Evolutionary conservation across 2,329 filamentous ascomycete genomes (phyloP).

Genomic region (Neodidymelliopsis sp.): DNA sequence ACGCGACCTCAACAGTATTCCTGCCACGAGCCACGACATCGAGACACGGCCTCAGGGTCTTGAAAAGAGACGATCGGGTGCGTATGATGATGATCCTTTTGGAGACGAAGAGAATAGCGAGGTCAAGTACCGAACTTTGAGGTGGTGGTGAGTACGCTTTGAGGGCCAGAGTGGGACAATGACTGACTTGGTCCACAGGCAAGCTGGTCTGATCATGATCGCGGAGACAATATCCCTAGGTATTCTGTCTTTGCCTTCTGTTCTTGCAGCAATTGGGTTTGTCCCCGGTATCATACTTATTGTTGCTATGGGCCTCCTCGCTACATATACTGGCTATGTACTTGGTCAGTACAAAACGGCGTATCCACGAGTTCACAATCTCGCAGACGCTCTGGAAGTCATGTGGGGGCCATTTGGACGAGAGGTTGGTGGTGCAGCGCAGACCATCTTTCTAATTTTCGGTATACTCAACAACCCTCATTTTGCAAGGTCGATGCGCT

Average conservation of each 20-base stretch:
- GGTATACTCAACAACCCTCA: slow-evolving; percentile 54
- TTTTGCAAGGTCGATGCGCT: background rate
- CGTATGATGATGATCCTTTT: slow-evolving; percentile 27
- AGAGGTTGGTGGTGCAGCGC: slow-evolving; percentile 68
- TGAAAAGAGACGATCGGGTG: background rate
- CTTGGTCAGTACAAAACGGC: slow-evolving; percentile 64
- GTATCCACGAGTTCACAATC: slow-evolving; percentile 57
- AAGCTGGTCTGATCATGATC: slow-evolving; percentile 55
- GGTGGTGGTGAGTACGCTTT: slow-evolving; percentile 51
- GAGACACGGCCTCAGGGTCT: background rate
- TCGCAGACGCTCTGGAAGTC: slow-evolving; percentile 71
- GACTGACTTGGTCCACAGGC: slow-evolving; percentile 1
- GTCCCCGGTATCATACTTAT: slow-evolving; percentile 63
- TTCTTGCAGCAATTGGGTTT: slow-evolving; percentile 59
- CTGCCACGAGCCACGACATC: slow-evolving; percentile 1
- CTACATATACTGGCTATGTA: slow-evolving; percentile 66
- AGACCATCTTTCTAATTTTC: slow-evolving; percentile 70
- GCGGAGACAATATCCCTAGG: slow-evolving; percentile 64
- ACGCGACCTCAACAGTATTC: slow-evolving; percentile 6
- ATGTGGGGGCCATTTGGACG: slow-evolving; percentile 67
- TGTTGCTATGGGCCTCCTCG: slow-evolving; percentile 60
- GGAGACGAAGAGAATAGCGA: slow-evolving; percentile 42
- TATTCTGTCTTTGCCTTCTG: slow-evolving; percentile 61
- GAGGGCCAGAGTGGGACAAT: slow-evolving; percentile 21
- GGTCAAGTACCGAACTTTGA: slow-evolving; percentile 60